Percentiles rank a stretch among this genome's conserved stretches.
Evolutionary conservation across 2,329 filamentous ascomycete species (phyloP).

Genomic region (Xylaria digitata): DNA sequence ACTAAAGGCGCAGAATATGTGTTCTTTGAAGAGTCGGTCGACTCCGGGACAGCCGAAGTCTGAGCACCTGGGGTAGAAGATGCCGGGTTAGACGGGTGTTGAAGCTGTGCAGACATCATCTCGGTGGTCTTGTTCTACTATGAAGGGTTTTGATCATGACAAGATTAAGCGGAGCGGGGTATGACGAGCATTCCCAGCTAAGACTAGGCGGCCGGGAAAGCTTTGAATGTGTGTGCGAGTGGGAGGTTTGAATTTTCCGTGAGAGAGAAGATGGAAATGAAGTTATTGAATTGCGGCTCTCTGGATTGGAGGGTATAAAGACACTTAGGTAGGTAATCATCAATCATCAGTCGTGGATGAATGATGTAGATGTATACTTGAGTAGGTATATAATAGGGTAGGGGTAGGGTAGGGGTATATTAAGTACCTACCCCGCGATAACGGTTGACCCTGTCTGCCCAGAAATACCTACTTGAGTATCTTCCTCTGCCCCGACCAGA

Average conservation of each 20-base stretch:
- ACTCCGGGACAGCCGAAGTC: constrained; percentile 3
- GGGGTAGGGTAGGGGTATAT: too few relatives aligned
- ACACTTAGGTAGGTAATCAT: too few relatives aligned
- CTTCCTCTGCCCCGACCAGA: too few relatives aligned
- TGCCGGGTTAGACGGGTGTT: constrained; percentile 30
- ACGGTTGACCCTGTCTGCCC: neutral
- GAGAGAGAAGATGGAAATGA: constrained; percentile 1
- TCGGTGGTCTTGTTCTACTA: constrained; percentile 18
- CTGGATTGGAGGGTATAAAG: neutral
- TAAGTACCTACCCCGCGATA: constrained; percentile 30
- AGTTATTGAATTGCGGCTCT: constrained; percentile 13
- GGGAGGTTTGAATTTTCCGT: neutral
- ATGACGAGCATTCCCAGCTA: constrained; percentile 6
- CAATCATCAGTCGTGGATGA: too few relatives aligned
- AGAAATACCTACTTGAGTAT: too few relatives aligned
- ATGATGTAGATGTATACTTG: too few relatives aligned
- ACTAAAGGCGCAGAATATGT: constrained; percentile 44
- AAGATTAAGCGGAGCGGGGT: neutral
- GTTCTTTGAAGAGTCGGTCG: constrained; percentile 13
- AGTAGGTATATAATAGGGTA: too few relatives aligned
- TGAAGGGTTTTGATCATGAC: constrained; percentile 25
- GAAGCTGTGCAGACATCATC: constrained; percentile 42
- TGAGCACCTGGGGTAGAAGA: constrained; percentile 8
- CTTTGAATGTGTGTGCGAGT: neutral
- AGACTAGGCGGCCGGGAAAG: neutral